phyloP scores from a whole-genome alignment of 768 basidiomycete genomes.

The Auriculariales sp. region DNA sequence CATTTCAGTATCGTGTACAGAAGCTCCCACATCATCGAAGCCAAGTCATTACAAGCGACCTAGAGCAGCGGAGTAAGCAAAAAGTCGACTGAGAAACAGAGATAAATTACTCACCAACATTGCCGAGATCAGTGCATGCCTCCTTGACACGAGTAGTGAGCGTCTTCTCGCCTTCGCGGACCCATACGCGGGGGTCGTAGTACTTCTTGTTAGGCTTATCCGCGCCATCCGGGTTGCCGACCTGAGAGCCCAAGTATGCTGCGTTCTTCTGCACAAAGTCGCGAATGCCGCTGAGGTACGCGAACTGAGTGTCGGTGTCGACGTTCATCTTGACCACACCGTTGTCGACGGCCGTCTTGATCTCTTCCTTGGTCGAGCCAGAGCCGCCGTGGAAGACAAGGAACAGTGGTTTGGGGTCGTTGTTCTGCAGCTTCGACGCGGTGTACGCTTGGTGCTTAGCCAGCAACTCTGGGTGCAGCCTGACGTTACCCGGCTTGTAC shows the following conservation, averaged over 20 bases:
- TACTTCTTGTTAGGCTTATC: constrained; percentile 99
- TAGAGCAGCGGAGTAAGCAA: too few relatives aligned
- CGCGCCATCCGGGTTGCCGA: constrained; percentile 91
- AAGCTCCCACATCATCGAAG: too few relatives aligned
- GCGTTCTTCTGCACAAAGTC: constrained; percentile 80
- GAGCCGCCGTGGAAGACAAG: constrained; percentile 99
- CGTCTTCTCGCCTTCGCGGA: constrained; percentile 96
- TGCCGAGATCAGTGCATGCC: constrained; percentile 84
- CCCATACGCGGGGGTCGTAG: constrained; percentile 97
- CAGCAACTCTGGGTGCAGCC: constrained; percentile 80
- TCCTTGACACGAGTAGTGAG: constrained; percentile 75
- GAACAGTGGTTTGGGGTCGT: constrained; percentile 73
- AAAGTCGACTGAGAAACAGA: too few relatives aligned
- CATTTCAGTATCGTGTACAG: too few relatives aligned
- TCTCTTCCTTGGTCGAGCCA: constrained; percentile 92
- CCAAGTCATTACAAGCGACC: too few relatives aligned
- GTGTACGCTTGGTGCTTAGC: constrained; percentile 79
- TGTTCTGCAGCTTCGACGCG: constrained; percentile 47
- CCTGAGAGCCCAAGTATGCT: constrained; percentile 78
- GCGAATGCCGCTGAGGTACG: constrained; percentile 79
- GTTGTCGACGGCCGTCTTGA: constrained; percentile 74
- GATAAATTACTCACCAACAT: constrained; percentile 39
- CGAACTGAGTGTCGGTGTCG: constrained; percentile 88
- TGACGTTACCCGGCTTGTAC: constrained; percentile 98
- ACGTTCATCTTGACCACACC: constrained; percentile 99